Percentiles rank a stretch among this genome's conserved stretches.
phyloP scores from a whole-genome alignment of 2,329 filamentous ascomycete genomes.

The Graphilbum fragrans region DNA sequence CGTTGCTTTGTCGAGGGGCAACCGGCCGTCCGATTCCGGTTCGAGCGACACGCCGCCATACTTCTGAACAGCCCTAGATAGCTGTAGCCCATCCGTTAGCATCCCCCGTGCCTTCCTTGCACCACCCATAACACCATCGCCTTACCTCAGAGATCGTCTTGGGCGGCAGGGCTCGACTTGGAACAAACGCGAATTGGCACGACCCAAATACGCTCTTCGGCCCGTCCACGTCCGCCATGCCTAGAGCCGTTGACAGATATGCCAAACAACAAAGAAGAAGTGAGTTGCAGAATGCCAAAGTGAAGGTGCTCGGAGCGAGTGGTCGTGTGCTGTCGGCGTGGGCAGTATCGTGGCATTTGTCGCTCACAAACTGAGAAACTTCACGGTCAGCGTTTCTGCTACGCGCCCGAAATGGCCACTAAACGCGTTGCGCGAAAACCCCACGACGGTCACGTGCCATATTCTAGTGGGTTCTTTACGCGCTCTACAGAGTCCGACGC shows the following conservation, averaged over 20 bases:
- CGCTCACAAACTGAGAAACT: no score
- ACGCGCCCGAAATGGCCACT: not conserved
- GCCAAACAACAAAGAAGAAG: not conserved
- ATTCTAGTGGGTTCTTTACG: no score
- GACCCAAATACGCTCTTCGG: conserved; percentile 25
- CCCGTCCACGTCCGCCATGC: conserved; percentile 17
- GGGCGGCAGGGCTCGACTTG: conserved; percentile 25
- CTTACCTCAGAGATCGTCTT: conserved; percentile 28
- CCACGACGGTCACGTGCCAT: conserved; percentile 11
- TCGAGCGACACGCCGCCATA: conserved; percentile 39
- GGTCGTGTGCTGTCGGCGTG: no score
- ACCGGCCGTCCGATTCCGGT: conserved; percentile 32
- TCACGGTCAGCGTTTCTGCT: not conserved
- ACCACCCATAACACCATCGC: not conserved
- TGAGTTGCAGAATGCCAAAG: no score
- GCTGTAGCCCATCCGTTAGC: conserved; percentile 15
- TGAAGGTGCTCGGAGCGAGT: no score
- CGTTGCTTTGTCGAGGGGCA: conserved; percentile 35
- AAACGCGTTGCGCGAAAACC: conserved; percentile 10
- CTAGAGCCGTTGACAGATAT: not conserved
- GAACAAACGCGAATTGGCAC: conserved; percentile 33
- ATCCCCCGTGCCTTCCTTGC: no score
- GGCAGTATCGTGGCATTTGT: no score
- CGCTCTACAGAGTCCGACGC: no score
- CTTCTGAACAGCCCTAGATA: conserved; percentile 29